Percentiles rank a stretch among this genome's conserved stretches.
Conservation (phyloP, 371 early-diverging fungal genomes). For the Lichtheimia ramosa region DNA sequence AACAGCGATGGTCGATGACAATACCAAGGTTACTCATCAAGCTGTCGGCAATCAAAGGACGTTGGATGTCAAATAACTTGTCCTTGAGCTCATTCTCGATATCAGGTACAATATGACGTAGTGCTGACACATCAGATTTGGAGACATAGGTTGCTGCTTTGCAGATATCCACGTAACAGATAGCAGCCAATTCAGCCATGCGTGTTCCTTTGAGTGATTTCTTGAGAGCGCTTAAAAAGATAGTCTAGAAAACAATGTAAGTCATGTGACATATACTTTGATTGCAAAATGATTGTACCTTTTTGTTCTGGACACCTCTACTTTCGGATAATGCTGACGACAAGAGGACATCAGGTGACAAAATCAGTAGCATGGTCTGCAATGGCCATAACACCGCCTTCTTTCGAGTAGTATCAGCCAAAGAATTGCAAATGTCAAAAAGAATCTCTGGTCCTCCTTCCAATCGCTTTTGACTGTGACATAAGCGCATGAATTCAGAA, state of each 20-base stretch:
- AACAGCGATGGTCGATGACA: constrained; percentile 53
- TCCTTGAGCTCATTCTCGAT: constrained; percentile 76
- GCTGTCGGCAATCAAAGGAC: constrained; percentile 58
- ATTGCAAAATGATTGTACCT: constrained; percentile 19
- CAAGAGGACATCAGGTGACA: constrained; percentile 79
- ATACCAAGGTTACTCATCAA: constrained; percentile 57
- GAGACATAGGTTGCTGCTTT: constrained; percentile 75
- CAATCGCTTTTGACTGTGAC: constrained; percentile 68
- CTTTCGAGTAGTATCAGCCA: constrained; percentile 71
- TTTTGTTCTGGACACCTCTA: constrained; percentile 41
- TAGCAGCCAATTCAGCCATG: constrained; percentile 73
- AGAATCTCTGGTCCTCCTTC: constrained; percentile 79
- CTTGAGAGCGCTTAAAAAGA: constrained; percentile 67
- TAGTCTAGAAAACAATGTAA: constrained; percentile 34
- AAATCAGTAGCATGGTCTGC: constrained; percentile 76
- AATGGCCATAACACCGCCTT: constrained; percentile 81
- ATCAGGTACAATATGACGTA: constrained; percentile 70
- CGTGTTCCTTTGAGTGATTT: constrained; percentile 62
- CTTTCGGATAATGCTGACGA: constrained; percentile 48
- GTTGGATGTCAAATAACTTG: constrained; percentile 64
- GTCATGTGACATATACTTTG: not conserved
- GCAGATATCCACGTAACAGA: constrained; percentile 81
- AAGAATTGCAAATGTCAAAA: constrained; percentile 71
- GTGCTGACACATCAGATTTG: constrained; percentile 61
- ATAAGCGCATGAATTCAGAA: constrained; percentile 71